Conservation (phyloP, 345 rosid species). For the Lumnitzera littorea region DNA sequence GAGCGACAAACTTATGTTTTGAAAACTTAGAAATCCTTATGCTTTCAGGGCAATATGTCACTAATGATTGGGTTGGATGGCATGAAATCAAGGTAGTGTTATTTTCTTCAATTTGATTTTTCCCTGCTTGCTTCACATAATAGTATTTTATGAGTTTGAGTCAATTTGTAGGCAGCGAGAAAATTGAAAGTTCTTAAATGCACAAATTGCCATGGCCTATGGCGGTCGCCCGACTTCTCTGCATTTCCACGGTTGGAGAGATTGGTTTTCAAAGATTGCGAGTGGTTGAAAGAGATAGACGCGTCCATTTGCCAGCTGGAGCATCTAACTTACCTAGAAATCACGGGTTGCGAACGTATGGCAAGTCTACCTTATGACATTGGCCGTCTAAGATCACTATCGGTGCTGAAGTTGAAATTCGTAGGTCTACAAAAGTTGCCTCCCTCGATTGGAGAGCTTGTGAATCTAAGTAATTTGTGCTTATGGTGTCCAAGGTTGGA, state of each 20-base stretch:
- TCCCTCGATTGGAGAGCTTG: too few relatives aligned
- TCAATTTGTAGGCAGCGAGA: background rate
- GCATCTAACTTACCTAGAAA: too few relatives aligned
- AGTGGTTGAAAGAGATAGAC: background rate
- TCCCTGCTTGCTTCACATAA: background rate
- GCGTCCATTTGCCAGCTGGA: background rate
- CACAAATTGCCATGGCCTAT: background rate
- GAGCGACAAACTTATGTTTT: conserved; percentile 4
- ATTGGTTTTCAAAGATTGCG: background rate
- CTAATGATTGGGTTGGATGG: conserved; percentile 2
- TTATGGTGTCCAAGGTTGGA: too few relatives aligned
- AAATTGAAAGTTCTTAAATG: conserved; percentile 6
- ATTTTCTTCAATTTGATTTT: too few relatives aligned
- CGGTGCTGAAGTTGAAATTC: too few relatives aligned
- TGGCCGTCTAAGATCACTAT: too few relatives aligned
- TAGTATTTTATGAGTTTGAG: background rate
- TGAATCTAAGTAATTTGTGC: too few relatives aligned
- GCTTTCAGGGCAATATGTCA: background rate
- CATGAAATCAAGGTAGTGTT: background rate
- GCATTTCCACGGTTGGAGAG: background rate
- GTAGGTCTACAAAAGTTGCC: too few relatives aligned
- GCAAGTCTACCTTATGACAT: too few relatives aligned
- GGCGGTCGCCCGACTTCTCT: background rate
- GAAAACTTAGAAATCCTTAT: conserved; percentile 6
- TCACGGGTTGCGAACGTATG: too few relatives aligned